Conservation (phyloP, 768 basidiomycete species). For the Tephrocybe rancida region DNA sequence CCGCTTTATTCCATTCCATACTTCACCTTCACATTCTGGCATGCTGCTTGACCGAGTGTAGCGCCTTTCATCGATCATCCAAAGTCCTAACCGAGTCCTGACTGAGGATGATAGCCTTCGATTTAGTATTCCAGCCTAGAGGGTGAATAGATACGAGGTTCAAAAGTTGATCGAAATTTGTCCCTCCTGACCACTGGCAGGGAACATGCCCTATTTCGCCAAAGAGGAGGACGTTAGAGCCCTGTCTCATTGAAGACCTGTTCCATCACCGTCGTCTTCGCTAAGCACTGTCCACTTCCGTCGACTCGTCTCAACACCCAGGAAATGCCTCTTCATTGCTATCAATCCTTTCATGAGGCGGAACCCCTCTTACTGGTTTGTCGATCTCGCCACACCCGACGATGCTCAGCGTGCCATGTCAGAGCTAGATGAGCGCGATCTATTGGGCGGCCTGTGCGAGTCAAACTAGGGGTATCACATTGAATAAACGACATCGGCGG, state of each 20-base stretch:
- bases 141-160: too few species aligned
- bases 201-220: slow-evolving; percentile 1
- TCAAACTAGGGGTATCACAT: neutral
- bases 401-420: neutral
- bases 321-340: slow-evolving; percentile 1
- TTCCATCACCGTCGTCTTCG: neutral
- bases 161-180: too few species aligned
- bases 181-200: neutral
- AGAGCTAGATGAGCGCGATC: neutral
- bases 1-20: too few species aligned
- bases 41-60: too few species aligned
- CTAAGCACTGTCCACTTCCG: too few species aligned
- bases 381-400: neutral
- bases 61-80: too few species aligned
- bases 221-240: neutral
- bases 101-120: too few species aligned
- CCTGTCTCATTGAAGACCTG: neutral
- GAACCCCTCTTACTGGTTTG: slow-evolving; percentile 8
- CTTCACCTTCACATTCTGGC: too few species aligned
- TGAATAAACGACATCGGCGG: neutral
- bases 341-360: slow-evolving; percentile 7
- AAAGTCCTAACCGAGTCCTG: too few species aligned
- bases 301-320: too few species aligned
- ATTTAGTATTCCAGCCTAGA: too few species aligned
- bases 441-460: neutral